Base-by-base conservation (phyloP, 2,329 filamentous ascomycete genomes). In the Talaromyces sp. region DNA sequence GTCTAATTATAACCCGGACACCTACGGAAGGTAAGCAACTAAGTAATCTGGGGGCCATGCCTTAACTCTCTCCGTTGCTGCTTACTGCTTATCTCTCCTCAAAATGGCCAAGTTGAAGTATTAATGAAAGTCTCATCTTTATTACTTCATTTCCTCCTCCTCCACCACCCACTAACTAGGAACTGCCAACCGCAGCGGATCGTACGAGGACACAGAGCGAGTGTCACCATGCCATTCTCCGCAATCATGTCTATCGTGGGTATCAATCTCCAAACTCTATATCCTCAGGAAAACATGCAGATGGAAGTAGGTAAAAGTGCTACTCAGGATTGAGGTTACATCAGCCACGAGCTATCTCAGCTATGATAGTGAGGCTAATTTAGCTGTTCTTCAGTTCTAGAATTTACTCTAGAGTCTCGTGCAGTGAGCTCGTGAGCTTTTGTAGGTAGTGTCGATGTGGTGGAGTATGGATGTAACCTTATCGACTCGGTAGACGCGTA, bases 191-290 rank as follows among this genome's bases (percentile, higher is more conserved):
- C n/a, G n/a, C n/a, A n/a, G n/a, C n/a, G n/a, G n/a, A n/a, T n/a
- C n/a, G 13, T 5, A 36, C 15, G 34, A 22, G 13, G 15, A 31
- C 3, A 56, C 27, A 54, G n/a, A 22, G n/a, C 53, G 53, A 38
- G 53, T 56, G 53, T 56, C 53, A 56, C 53, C 53, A 56, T 56
- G 10, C 53, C 53, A 56, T 56, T 56, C 53, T 56, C 53, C 53
- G 53, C 53, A 56, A 56, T 38, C 31, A 53, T 7, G 3, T 53
- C 8, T 53, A 56, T 38, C 31, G 31, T 7, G 3, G 31, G 3
- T 53, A 56, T 36, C 51, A 34, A 54, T 56, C 53, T 36, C 10
- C 31, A 15, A 15, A 56, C 31, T 56, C 31, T 56, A 56, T 54
- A 29, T 22, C 8, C 19, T 19, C 19, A 22, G 3, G 1, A 17